Evolutionary conservation across 2,329 filamentous ascomycete species (phyloP).

Genomic region (Beauveria pseudobassiana): DNA sequence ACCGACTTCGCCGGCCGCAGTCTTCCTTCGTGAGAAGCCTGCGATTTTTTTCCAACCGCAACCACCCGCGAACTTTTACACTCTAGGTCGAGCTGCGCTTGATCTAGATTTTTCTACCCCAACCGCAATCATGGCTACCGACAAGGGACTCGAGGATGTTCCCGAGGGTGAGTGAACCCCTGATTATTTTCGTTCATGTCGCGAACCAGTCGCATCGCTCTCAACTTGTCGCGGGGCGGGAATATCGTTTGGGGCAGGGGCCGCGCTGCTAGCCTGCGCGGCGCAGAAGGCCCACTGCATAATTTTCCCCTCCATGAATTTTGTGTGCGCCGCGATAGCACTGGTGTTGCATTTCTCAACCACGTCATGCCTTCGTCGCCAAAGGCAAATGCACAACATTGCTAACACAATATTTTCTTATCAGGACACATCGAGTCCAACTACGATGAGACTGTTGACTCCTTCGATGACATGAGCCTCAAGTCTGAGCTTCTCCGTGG

Average conservation of each 20-base stretch:
- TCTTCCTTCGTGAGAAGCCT: slow-evolving; percentile 27
- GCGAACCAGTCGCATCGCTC: slow-evolving; percentile 1
- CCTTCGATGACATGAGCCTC: slow-evolving; percentile 96
- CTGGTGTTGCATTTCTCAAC: not conserved
- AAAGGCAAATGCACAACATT: slow-evolving; percentile 12
- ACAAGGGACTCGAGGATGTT: slow-evolving; percentile 97
- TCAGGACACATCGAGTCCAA: slow-evolving; percentile 99
- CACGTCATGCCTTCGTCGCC: not conserved
- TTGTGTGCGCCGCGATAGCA: slow-evolving; percentile 7
- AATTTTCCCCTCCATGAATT: slow-evolving; percentile 7
- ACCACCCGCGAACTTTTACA: slow-evolving; percentile 33
- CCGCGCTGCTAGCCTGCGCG: not conserved
- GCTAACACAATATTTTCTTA: slow-evolving; percentile 15
- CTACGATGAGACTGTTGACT: slow-evolving; percentile 99
- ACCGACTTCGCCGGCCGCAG: slow-evolving; percentile 21
- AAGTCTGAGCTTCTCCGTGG: slow-evolving; percentile 97
- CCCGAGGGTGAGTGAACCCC: slow-evolving; percentile 70
- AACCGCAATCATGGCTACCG: slow-evolving; percentile 94
- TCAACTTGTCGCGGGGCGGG: slow-evolving; percentile 7
- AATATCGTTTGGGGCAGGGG: slow-evolving; percentile 5
- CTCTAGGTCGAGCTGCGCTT: slow-evolving; percentile 71
- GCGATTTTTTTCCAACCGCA: slow-evolving; percentile 28
- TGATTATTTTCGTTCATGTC: not conserved
- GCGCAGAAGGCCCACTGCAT: slow-evolving; percentile 5
- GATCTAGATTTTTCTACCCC: slow-evolving; percentile 52